Evolutionary conservation across 2,329 filamentous ascomycete species (phyloP).

Genomic region (Cladorrhinum sp.): DNA sequence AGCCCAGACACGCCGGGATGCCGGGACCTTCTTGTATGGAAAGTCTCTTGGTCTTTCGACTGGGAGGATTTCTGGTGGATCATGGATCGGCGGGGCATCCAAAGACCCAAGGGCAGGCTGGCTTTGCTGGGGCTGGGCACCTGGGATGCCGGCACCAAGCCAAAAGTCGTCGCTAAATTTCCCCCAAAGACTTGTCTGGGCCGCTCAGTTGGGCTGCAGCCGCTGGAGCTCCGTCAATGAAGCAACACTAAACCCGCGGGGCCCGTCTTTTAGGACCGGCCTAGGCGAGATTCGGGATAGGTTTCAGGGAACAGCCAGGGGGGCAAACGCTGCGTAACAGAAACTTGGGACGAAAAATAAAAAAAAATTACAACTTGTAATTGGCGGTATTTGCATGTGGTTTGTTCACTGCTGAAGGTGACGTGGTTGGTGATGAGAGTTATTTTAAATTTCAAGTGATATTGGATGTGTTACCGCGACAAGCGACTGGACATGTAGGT

Average conservation of each 20-base stretch:
- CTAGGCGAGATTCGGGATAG: slow-evolving; percentile 16
- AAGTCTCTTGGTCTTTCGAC: neutral
- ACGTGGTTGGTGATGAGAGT: neutral
- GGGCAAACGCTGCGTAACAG: neutral
- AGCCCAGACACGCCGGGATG: neutral
- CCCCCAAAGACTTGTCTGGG: neutral
- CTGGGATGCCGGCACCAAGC: neutral
- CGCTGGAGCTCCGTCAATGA: no score
- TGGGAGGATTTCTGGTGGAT: neutral
- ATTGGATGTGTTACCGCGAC: neutral
- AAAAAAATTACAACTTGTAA: neutral
- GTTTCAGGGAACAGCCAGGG: slow-evolving; percentile 4
- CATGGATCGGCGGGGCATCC: neutral
- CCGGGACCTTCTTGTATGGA: neutral
- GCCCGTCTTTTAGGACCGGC: neutral
- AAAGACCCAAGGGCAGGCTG: slow-evolving; percentile 1
- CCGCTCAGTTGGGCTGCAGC: neutral
- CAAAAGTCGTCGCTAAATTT: neutral
- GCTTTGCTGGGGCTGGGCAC: slow-evolving; percentile 1
- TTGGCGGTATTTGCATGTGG: neutral
- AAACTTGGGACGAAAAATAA: neutral
- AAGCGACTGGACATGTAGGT: neutral
- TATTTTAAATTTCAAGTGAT: neutral
- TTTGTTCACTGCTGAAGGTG: neutral
- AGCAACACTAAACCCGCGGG: neutral